phyloP scores from a whole-genome alignment of 306 rosid genomes.

The Spatholobus suberectus region DNA sequence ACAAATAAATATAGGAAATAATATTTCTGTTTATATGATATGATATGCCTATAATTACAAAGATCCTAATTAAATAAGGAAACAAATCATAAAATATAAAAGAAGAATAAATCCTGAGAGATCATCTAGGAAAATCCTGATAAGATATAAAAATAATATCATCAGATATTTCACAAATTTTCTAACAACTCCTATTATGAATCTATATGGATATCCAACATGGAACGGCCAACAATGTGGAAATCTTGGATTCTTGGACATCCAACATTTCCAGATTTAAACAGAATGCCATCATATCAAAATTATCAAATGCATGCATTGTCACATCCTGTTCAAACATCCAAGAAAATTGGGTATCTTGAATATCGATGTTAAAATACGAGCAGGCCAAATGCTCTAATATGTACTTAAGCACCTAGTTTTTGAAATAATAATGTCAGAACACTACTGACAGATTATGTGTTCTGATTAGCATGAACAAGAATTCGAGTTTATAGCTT shows the following conservation, averaged over 20 bases:
- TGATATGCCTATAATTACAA: too few species aligned
- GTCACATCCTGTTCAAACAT: neutral
- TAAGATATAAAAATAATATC: too few species aligned
- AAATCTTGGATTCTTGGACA: neutral
- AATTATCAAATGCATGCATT: neutral
- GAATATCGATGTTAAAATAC: neutral
- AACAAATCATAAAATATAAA: too few species aligned
- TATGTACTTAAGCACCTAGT: neutral
- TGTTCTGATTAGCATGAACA: neutral
- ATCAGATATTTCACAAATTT: too few species aligned
- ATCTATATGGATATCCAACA: neutral
- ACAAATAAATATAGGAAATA: too few species aligned
- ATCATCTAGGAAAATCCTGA: too few species aligned
- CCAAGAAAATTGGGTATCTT: neutral
- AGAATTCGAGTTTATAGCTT: neutral
- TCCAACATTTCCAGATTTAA: neutral
- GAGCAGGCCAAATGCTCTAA: neutral
- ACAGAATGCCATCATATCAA: neutral
- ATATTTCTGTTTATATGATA: too few species aligned
- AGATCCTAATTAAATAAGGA: too few species aligned
- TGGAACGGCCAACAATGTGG: neutral
- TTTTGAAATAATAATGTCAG: neutral
- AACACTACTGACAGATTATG: neutral
- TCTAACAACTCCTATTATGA: neutral
- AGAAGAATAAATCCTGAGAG: too few species aligned